Base-by-base conservation (phyloP, 805 yeast species). In the Kodamaea restingae region DNA sequence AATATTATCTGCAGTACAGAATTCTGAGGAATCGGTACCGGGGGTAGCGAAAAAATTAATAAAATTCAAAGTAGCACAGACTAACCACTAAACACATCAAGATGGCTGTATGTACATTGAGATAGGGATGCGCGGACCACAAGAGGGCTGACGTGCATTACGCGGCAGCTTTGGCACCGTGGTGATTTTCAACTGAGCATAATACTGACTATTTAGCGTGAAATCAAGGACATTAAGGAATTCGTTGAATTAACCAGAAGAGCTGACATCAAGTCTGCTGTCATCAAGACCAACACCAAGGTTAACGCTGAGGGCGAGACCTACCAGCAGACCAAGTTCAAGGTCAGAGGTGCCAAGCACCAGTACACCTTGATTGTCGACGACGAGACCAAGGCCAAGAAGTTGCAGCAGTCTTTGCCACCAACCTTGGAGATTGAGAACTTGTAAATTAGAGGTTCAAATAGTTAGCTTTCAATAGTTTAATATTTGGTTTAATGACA, bases 361-460 rank as follows among this genome's bases (percentile, higher is more conserved):
- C 81, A 88, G 67, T 93, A 93, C 86, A 93, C 98, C 60, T 79
- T 91, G 73, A 85, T 85, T 58, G 91, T 93, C 64, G 80, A 84
- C 77, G 98, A 93, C 72, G 84, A 88, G 64, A 84, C 87, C 71
- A 90, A 88, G 81, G 98, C 98, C 63, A 81, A 86, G 84, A 93
- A 93, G 80, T 81, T 93, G 76, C 82, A 86, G 67, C 96, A 90
- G 79, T 85, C 98, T 64, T 80, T 93, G 64, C 97, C 98, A 71
- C 95, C 98, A 70, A 79, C 85, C 62, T 79, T 85, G 72, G 78
- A 80, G 69, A 82, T 83, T 67, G 78, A 70, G 55, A 60, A 55
- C 56, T 64, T 67, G 60, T 68, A 67, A 67, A 55, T 53, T 40
- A 44, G 40, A 18, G 18, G 30, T 22, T 27, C 29, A 15, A 25